Conservation (phyloP, 257 asterid genomes). For the Petrea volubilis region DNA sequence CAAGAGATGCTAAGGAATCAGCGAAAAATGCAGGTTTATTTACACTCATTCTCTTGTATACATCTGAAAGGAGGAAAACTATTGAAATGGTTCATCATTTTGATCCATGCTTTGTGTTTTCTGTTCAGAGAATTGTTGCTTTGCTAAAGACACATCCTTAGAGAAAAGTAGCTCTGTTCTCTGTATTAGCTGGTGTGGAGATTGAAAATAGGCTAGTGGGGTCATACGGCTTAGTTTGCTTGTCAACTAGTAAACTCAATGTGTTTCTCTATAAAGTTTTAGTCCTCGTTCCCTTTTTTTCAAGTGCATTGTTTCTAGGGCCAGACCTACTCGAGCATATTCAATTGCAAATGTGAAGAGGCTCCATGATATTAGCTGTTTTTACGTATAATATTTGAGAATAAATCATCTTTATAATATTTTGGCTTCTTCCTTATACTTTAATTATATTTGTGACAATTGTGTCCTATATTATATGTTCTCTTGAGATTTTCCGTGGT, state of each 20-base stretch:
- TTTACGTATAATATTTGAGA: neutral
- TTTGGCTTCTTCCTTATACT: neutral
- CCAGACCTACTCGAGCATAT: neutral
- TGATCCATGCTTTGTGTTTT: conserved; percentile 11
- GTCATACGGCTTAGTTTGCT: neutral
- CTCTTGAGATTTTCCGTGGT: conserved; percentile 7
- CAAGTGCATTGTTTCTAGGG: neutral
- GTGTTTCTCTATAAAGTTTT: neutral
- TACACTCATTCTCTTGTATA: conserved; percentile 6
- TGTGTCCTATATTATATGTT: neutral
- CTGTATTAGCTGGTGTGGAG: neutral
- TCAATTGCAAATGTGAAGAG: too few relatives aligned
- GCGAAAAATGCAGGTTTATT: conserved; percentile 81
- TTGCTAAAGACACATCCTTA: neutral
- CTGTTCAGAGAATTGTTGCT: conserved; percentile 4
- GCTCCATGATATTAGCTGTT: too few relatives aligned
- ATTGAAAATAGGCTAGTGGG: neutral
- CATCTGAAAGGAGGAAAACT: neutral
- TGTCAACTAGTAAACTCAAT: neutral
- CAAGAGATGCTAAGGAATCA: conserved; percentile 80
- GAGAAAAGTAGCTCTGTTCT: neutral
- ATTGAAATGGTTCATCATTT: conserved; percentile 5
- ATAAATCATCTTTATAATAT: neutral
- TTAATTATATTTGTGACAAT: neutral
- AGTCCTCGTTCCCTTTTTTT: neutral